A percentile compares a stretch with the other conserved stretches of the same genome.
phyloP scores from a whole-genome alignment of 805 yeast species.

The Suhomyces tanzawaensis region DNA sequence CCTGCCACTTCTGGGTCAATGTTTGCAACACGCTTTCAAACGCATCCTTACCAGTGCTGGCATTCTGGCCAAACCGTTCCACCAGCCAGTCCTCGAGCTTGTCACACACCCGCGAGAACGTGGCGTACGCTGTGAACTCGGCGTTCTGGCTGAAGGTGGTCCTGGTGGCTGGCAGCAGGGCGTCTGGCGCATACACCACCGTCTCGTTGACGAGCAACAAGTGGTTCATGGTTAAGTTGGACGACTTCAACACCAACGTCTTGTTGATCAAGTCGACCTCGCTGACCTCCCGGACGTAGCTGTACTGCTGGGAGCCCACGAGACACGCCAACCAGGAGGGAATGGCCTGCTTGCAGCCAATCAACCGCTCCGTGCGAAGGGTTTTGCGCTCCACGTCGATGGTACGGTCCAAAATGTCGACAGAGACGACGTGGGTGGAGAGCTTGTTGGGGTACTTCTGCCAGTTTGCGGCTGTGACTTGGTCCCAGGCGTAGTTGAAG shows the following conservation, averaged over 20 bases:
- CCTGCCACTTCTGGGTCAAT: slow-evolving; percentile 45
- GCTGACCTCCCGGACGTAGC: slow-evolving; percentile 86
- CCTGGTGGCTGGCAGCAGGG: slow-evolving; percentile 41
- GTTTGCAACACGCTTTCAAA: slow-evolving; percentile 74
- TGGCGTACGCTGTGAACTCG: slow-evolving; percentile 80
- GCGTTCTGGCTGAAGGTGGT: slow-evolving; percentile 82
- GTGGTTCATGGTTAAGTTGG: slow-evolving; percentile 78
- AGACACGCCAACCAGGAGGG: slow-evolving; percentile 76
- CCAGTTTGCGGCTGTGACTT: slow-evolving; percentile 96
- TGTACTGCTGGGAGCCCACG: slow-evolving; percentile 69
- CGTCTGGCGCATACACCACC: slow-evolving; percentile 76
- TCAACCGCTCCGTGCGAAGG: slow-evolving; percentile 78
- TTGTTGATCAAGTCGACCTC: slow-evolving; percentile 68
- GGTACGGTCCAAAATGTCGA: slow-evolving; percentile 80
- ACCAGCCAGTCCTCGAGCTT: slow-evolving; percentile 91
- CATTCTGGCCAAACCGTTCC: slow-evolving; percentile 85
- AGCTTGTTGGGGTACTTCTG: slow-evolving; percentile 92
- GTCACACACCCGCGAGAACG: slow-evolving; percentile 66
- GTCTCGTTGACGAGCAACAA: slow-evolving; percentile 80
- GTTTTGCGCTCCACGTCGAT: slow-evolving; percentile 45
- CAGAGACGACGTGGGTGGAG: slow-evolving; percentile 90
- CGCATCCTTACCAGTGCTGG: slow-evolving; percentile 75
- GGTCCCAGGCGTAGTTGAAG: slow-evolving; percentile 88
- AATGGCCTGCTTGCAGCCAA: slow-evolving; percentile 82
- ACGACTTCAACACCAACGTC: slow-evolving; percentile 76